Base-by-base conservation (phyloP, 805 yeast species). In the Blastobotrys robertii region DNA sequence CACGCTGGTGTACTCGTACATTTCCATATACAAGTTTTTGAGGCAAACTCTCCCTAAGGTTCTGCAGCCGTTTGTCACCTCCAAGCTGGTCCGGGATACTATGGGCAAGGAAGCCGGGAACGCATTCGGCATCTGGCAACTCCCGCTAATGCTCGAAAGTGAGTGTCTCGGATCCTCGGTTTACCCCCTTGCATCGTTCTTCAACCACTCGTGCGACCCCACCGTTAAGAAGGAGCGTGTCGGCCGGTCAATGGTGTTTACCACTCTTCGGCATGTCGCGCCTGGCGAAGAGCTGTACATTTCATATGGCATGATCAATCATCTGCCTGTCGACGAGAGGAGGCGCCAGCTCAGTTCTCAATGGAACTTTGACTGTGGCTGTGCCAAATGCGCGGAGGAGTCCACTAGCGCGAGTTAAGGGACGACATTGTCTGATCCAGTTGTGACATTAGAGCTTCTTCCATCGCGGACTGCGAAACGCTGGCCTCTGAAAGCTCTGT, bases 51-150 rank as follows among this genome's bases (percentile, higher is more conserved):
- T 71, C 9, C 72, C 73, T 0, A 12, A 11, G 2, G 15, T 30
- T 2, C 52, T 54, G 1, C 47, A 48, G 13, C 50, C 69, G 25
- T 67, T 64, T 31, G 57, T 78, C 10, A 66, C 69, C 3, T 56
- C 71, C 1, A 58, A 57, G 2, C 47, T 47, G 3, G 57, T 78
- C 12, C 62, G 83, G 37, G 59, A 62, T 11, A 68, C 75, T 2
- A 61, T 75, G 39, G 85, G 84, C 2, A 62, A 70, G 33, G 81
- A 79, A 49, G 71, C 77, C 39, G 79, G 81, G 11, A 79, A 79
- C 53, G 79, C 84, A 1, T 79, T 79, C 58, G 85, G 85, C 1
- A 75, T 78, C 15, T 77, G 84, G 82, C 75, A 79, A 39, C 57
- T 52, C 5, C 58, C 65, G 11, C 49, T 62, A 2, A 59, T 50